phyloP scores from a whole-genome alignment of 2,329 filamentous ascomycete species.

The Talaromyces sp. region DNA sequence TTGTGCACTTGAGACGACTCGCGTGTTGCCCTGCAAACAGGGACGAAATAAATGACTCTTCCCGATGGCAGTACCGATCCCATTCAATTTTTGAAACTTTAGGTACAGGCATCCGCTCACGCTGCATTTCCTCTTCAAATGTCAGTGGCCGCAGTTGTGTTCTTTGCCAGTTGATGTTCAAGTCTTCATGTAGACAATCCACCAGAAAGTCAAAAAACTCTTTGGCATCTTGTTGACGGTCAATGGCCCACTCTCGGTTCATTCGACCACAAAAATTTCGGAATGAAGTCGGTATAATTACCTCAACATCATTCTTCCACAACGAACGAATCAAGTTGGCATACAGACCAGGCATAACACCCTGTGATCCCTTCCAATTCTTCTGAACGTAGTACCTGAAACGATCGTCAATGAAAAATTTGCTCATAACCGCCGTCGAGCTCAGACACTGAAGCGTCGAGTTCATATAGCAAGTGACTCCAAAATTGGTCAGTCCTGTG shows the following conservation, averaged over 20 bases:
- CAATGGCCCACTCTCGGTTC: conserved; percentile 67
- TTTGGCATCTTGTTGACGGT: conserved; percentile 81
- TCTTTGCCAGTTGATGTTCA: conserved; percentile 65
- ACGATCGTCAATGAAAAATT: conserved; percentile 62
- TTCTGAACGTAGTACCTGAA: conserved; percentile 59
- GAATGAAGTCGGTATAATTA: conserved; percentile 59
- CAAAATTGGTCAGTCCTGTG: conserved; percentile 76
- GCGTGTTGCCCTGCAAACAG: conserved; percentile 74
- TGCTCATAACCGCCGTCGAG: conserved; percentile 62
- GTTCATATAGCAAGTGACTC: conserved; percentile 88
- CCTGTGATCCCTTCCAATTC: conserved; percentile 64
- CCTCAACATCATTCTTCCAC: conserved; percentile 58
- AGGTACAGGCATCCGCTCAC: conserved; percentile 59
- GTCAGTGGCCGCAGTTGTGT: conserved; percentile 58
- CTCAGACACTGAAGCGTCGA: conserved; percentile 81
- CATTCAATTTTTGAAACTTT: conserved; percentile 72
- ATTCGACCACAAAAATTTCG: conserved; percentile 63
- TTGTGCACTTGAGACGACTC: conserved; percentile 58
- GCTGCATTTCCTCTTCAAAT: conserved; percentile 56
- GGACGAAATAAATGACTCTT: conserved; percentile 71
- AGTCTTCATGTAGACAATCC: conserved; percentile 78
- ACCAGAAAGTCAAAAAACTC: conserved; percentile 85
- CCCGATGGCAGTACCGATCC: conserved; percentile 65
- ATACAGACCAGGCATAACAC: conserved; percentile 60
- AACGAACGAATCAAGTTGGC: conserved; percentile 59